Conservation (phyloP, 2,329 filamentous ascomycete species). For the Aspergillus sp. region DNA sequence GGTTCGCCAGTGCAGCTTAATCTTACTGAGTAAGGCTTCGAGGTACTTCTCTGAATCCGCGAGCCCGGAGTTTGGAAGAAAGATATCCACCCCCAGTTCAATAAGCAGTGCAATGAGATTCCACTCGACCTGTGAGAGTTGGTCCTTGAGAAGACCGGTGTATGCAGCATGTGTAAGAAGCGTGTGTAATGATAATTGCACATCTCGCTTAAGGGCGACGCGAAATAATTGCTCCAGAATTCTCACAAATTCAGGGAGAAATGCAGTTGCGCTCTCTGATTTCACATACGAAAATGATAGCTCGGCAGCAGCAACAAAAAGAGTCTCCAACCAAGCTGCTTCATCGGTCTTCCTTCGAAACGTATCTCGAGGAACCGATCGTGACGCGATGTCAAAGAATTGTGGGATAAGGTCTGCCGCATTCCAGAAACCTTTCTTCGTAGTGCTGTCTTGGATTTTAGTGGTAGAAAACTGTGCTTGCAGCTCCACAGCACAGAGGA, state of each 20-base stretch:
- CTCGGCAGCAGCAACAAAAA: conserved; percentile 47
- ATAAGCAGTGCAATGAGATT: conserved; percentile 42
- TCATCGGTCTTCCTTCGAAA: conserved; percentile 47
- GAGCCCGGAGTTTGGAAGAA: conserved; percentile 46
- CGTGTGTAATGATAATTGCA: conserved; percentile 42
- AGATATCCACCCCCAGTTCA: conserved; percentile 43
- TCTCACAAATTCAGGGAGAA: conserved; percentile 31
- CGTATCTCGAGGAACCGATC: conserved; percentile 45
- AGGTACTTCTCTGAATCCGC: conserved; percentile 37
- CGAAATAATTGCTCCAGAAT: conserved; percentile 41
- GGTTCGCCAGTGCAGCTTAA: conserved; percentile 34
- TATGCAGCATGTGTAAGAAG: conserved; percentile 43
- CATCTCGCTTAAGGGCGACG: conserved; percentile 37
- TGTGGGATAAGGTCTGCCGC: conserved; percentile 38
- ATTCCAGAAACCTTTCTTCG: conserved; percentile 25
- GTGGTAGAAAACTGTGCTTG: conserved; percentile 4
- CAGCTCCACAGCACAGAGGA: conserved; percentile 29
- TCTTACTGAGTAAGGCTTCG: conserved; percentile 35
- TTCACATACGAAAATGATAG: conserved; percentile 38
- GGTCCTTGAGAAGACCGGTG: conserved; percentile 39
- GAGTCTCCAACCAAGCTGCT: conserved; percentile 50
- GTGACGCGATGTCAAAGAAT: conserved; percentile 48
- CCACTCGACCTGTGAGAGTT: conserved; percentile 39
- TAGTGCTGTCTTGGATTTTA: conserved; percentile 5
- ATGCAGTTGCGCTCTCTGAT: conserved; percentile 24